Base-by-base conservation (phyloP, 305 asterid species). In the Ajuga reptans region DNA sequence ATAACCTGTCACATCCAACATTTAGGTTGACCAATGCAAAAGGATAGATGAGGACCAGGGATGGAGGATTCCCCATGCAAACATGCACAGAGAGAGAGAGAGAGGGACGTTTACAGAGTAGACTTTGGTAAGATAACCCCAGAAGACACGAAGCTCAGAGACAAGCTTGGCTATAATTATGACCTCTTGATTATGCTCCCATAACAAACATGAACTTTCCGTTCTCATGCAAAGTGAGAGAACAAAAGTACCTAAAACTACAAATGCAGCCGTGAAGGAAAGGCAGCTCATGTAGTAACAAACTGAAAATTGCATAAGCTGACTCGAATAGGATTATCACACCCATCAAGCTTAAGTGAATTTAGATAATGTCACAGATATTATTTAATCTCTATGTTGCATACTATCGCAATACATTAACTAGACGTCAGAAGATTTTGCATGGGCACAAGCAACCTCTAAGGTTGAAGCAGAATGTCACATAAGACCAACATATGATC, bases 1-100 rank as follows among this genome's bases (percentile, higher is more conserved):
- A 90, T 70, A 42, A 89, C 97, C 99, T 93, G 84, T 67, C 74
- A 83, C 17, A 59, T 49, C 45, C 72, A 63, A 49, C 39, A 51
- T 50, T 43, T 71, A 24, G 64, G 16, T 56, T 61, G 65, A 60
- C 55, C 50, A 17, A 51, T 42, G 52, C 37, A 47, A 21, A 41
- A 18, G 24, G 64, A 27, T 16, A 46, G 9, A 7, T 1, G 27
- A 33, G 45, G 66, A 57, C 41, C 61, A n/a, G 42, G 50, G 21
- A 15, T 31, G 36, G 12, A 43, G 59, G 31, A 4, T 21, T 15
- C 9, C 11, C 11, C 29, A 17, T 15, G 17, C n/a, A 5, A 9
- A 54, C 9, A 6, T 7, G 37, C 10, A 39, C 7, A 18, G 15
- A 31, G 6, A 18, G 54, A 29, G 15, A 17, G 54, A 46, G 52